phyloP scores from a whole-genome alignment of 75 land plant genomes.

The Picea glauca region DNA sequence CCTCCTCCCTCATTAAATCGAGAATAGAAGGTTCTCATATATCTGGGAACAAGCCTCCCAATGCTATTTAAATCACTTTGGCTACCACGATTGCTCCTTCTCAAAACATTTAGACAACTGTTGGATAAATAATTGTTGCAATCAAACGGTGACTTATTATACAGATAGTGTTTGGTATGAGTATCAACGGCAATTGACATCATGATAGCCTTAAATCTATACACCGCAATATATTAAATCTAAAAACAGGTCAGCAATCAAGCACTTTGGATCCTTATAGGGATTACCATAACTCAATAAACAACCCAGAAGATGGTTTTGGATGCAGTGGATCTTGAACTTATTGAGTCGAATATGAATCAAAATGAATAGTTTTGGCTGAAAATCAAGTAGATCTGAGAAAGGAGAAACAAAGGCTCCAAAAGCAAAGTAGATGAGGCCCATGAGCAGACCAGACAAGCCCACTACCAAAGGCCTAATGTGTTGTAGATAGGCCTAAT shows the following conservation, averaged over 20 bases:
- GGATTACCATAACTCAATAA: not conserved
- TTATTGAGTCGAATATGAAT: no score
- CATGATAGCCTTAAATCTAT: not conserved
- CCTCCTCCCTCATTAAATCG: conserved; percentile 1
- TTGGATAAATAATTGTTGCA: not conserved
- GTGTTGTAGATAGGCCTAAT: no score
- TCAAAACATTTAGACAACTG: not conserved
- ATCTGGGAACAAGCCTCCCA: not conserved
- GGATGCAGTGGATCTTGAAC: not conserved
- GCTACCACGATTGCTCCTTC: not conserved
- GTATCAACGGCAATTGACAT: conserved; percentile 1
- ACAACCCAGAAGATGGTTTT: not conserved
- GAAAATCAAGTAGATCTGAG: no score
- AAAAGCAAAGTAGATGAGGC: no score
- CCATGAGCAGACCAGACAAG: no score
- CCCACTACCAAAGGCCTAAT: no score
- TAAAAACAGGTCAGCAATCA: not conserved
- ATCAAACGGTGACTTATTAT: no score
- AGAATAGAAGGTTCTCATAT: not conserved
- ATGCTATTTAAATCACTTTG: no score
- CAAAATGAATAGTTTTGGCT: no score
- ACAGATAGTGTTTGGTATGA: conserved; percentile 2
- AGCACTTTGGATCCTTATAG: not conserved
- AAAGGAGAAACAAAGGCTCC: no score
- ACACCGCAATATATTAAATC: not conserved